Conservation (phyloP, 2,329 filamentous ascomycete species). For the Pochonia chlamydosporia region DNA sequence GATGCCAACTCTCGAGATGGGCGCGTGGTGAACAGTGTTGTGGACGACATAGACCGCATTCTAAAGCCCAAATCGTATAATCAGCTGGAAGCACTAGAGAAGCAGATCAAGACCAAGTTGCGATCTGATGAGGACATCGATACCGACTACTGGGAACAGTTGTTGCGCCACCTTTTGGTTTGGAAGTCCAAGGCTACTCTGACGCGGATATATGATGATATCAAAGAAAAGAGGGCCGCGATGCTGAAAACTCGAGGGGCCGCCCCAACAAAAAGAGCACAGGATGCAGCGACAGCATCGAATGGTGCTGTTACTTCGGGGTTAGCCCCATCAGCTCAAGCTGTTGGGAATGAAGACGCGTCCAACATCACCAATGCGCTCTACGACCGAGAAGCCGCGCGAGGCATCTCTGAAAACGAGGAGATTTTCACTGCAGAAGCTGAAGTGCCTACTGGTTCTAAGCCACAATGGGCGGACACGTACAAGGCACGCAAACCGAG, state of each 20-base stretch:
- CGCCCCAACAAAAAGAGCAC: conserved; percentile 8
- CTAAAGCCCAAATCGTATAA: conserved; percentile 79
- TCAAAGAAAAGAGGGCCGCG: conserved; percentile 32
- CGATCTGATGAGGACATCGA: conserved; percentile 88
- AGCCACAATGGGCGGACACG: conserved; percentile 76
- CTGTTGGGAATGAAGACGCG: conserved; percentile 65
- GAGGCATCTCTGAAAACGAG: conserved; percentile 87
- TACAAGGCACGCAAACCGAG: conserved; percentile 86
- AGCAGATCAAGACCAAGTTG: conserved; percentile 80
- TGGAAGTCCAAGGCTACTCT: conserved; percentile 91
- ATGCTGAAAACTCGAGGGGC: conserved; percentile 2
- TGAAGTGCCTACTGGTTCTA: conserved; percentile 52
- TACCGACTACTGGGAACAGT: conserved; percentile 94
- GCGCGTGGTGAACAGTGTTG: conserved; percentile 74
- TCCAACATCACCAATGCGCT: conserved; percentile 82
- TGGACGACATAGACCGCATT: conserved; percentile 81
- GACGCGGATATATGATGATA: conserved; percentile 68
- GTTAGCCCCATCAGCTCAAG: background rate
- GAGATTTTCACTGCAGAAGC: conserved; percentile 94
- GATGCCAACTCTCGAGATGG: conserved; percentile 57
- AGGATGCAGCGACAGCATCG: background rate
- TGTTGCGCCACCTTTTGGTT: conserved; percentile 75
- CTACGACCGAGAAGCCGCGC: conserved; percentile 88
- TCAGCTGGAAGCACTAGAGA: conserved; percentile 80
- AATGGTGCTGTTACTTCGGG: background rate